These are phyloP conservation scores for Geotrichum klebahnii DNA, from an alignment of 1,139 yeast genomes.

Conservation along the genomic window DNA sequence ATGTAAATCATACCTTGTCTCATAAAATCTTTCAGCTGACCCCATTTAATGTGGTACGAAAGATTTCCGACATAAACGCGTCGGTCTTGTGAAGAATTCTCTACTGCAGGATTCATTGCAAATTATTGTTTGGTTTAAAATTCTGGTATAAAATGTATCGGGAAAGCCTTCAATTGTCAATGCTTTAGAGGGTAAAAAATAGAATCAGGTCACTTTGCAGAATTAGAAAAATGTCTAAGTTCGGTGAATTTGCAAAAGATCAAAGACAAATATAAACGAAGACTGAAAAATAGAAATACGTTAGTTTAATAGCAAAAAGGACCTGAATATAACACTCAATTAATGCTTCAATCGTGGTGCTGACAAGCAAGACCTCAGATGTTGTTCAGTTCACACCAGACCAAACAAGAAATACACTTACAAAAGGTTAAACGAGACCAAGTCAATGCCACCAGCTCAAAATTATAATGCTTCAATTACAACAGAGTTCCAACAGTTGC, in stretches of 20 bases:
- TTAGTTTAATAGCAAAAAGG: too few relatives aligned
- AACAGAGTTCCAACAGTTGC: conserved; percentile 4
- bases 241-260: neutral
- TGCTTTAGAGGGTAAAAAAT: neutral
- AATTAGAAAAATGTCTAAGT: neutral
- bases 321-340: too few relatives aligned
- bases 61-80: conserved; percentile 56
- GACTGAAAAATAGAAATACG: too few relatives aligned
- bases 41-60: conserved; percentile 59
- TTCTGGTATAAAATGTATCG: neutral
- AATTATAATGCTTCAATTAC: neutral
- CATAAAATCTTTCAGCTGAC: conserved; percentile 59
- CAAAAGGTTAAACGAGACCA: conserved; percentile 5
- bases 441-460: conserved; percentile 5
- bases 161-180: neutral
- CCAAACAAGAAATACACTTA: neutral
- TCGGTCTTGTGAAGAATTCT: conserved; percentile 34
- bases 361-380: neutral
- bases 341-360: too few relatives aligned
- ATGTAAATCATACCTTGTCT: conserved; percentile 41
- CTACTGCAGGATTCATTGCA: conserved; percentile 16
- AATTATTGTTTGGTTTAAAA: neutral
- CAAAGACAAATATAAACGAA: neutral
- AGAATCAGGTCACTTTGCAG: neutral
- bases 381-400: neutral